These are phyloP conservation scores for Pisolithus microcarpus DNA, from an alignment of 768 basidiomycete species.

Conservation along the genomic window DNA sequence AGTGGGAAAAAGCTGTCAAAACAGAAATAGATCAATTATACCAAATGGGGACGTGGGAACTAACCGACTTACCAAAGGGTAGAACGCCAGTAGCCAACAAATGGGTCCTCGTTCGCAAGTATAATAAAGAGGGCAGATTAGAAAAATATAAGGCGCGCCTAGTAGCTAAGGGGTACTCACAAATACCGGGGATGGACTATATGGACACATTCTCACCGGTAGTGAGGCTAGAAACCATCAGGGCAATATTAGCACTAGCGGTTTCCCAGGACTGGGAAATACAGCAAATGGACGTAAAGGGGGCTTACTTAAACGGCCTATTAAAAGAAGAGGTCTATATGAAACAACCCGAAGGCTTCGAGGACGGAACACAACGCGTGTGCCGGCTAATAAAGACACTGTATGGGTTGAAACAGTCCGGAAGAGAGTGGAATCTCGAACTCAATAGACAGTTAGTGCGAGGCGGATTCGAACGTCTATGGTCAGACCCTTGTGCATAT, in stretches of 20 bases:
- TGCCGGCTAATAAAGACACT: slow-evolving; percentile 5
- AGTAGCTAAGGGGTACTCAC: slow-evolving; percentile 35
- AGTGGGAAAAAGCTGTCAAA: slow-evolving; percentile 2
- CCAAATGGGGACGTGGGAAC: slow-evolving; percentile 11
- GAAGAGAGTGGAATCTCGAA: slow-evolving; percentile 24
- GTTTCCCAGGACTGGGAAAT: slow-evolving; percentile 18
- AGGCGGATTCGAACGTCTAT: slow-evolving; percentile 11
- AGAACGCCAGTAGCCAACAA: slow-evolving; percentile 16
- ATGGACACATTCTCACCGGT: slow-evolving; percentile 29
- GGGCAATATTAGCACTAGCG: slow-evolving; percentile 17
- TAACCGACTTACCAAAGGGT: slow-evolving; percentile 18
- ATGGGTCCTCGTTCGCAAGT: slow-evolving; percentile 17
- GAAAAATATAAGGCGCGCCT: slow-evolving; percentile 27
- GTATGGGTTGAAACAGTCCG: slow-evolving; percentile 27
- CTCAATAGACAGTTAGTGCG: slow-evolving; percentile 14
- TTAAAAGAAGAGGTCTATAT: slow-evolving; percentile 30
- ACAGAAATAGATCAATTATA: slow-evolving; percentile 1
- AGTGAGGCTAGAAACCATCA: slow-evolving; percentile 16
- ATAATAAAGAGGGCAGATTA: not conserved
- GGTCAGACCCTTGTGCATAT: slow-evolving; percentile 14
- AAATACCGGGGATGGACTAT: slow-evolving; percentile 30
- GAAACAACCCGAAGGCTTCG: slow-evolving; percentile 20
- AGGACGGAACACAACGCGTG: slow-evolving; percentile 6
- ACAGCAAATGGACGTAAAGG: slow-evolving; percentile 23
- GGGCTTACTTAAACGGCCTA: slow-evolving; percentile 24